Evolutionary conservation across 1,284 basidiomycete genomes (phyloP).

Genomic region (Boletellus deceptivus): DNA sequence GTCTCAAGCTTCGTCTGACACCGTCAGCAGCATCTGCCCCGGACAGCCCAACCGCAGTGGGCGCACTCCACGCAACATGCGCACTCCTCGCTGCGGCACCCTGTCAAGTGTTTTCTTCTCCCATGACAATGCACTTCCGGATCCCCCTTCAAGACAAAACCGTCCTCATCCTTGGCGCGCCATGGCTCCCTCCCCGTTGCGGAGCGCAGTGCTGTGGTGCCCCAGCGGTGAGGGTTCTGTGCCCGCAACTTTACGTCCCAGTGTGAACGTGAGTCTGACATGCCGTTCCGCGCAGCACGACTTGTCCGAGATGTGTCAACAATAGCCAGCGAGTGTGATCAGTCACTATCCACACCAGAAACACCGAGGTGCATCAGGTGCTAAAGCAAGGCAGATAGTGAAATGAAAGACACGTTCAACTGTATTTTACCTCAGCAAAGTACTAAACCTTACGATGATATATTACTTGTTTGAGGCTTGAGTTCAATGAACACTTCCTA

Average conservation of each 20-base stretch:
- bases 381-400: too few species aligned
- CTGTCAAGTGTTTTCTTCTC: slow-evolving; percentile 18
- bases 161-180: slow-evolving; percentile 21
- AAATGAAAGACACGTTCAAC: too few species aligned
- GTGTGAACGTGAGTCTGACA: background rate
- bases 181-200: slow-evolving; percentile 6
- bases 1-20: background rate
- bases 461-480: too few species aligned
- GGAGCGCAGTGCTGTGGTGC: slow-evolving; percentile 5
- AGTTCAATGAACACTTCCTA: too few species aligned
- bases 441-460: too few species aligned
- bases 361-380: too few species aligned
- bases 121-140: slow-evolving; percentile 22
- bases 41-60: slow-evolving; percentile 15
- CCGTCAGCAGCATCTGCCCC: background rate
- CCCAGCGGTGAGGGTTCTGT: slow-evolving; percentile 3
- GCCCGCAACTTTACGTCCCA: background rate
- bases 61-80: slow-evolving; percentile 24
- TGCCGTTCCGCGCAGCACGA: background rate
- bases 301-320: background rate
- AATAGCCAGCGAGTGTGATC: background rate
- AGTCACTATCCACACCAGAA: too few species aligned
- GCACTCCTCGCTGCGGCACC: slow-evolving; percentile 26
- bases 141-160: slow-evolving; percentile 19
- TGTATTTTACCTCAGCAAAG: too few species aligned